Base-by-base conservation (phyloP, 1,284 basidiomycete genomes). In the Trametes pubescens region DNA sequence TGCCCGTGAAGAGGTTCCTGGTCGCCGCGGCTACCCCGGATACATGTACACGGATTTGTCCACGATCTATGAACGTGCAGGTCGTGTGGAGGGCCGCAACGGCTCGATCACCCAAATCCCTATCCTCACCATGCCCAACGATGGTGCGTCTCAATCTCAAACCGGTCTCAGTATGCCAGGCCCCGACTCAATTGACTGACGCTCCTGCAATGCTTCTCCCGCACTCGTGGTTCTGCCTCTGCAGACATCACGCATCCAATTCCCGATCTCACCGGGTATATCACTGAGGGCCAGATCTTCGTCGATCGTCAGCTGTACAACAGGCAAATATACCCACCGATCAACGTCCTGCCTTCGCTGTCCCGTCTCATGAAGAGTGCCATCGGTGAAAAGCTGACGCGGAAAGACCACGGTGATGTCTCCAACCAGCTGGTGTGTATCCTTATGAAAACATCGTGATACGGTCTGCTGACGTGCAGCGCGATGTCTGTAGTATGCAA, bases 81-180 rank as follows among this genome's bases (percentile, higher is more conserved):
- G 98, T 62, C 96, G 98, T 77, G 98, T 99, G 52, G 82, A 97
- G 80, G 98, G 98, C 67, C 89, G 98, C 67, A 99, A 99, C 80
- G 98, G 98, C 53, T 99, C 96, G 51, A 99, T 99, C 82, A 99
- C 98, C 55, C 98, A 99, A 82, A 98, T 99, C 77, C 98, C 98
- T 62, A 99, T 99, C 75, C 85, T 99, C 69, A 99, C 98, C 65
- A 99, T 99, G 98, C 98, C 98, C 37, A 99, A 99, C 83, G 98
- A 99, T 80, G 96, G 95, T 94, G 79, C 79, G 86, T 73, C 22
- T 62, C 22, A 38, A 10, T 35, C 67, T 68, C 59, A 46, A 38
- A 51, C 29, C 37, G 37, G 22, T 40, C 64, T 61, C 59, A 61
- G 63, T 71, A 61, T 61, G 66, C 64, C 60, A 61, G 59, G 57